Base-by-base conservation (phyloP, 2,329 filamentous ascomycete species). In the Plenodomus tracheiphilus region DNA sequence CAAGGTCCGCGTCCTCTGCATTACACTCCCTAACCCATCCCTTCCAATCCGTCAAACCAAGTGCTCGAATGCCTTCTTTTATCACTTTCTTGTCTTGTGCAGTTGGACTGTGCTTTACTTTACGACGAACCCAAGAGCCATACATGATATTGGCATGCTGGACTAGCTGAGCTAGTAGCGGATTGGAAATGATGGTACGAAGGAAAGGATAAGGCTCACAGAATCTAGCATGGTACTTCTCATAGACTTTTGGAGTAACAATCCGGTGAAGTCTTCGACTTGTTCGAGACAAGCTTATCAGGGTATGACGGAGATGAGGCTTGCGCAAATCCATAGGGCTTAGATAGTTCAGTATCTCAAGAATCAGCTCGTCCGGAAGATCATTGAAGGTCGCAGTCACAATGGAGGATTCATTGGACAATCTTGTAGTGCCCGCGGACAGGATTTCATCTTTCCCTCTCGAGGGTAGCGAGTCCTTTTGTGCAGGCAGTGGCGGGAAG, bases 351-450 rank as follows among this genome's bases (percentile, higher is more conserved):
- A 68, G 39, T n/a, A 69, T 64, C 13, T 57, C 41, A 2, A 65
- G 43, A n/a, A 68, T 43, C 1, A 69, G 54, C 45, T 70, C 66
- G 35, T 64, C 59, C 1, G 66, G 65, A 9, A 70, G 54, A 39
- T 64, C 52, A 22, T 51, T 46, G 10, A 68, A 32, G 8, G 61
- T 54, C 6, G 28, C 28, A 15, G 28, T 4, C 28, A 15, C 15
- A 15, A 15, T 19, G 51, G 43, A 16, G 10, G 22, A 25, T n/a
- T n/a, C 22, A 25, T 25, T 10, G 22, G 22, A n/a, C n/a, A 25
- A 25, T 10, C 9, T 32, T 11, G 7, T 32, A 11, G 28, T n/a
- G n/a, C n/a, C n/a, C n/a, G n/a, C n/a, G n/a, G n/a, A n/a, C n/a
- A n/a, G 11, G 15, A 11, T 32, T 10, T 7, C 13, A 11, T 32